phyloP scores from a whole-genome alignment of 73 alveolate species.

The Symbiodinium pilosum region DNA sequence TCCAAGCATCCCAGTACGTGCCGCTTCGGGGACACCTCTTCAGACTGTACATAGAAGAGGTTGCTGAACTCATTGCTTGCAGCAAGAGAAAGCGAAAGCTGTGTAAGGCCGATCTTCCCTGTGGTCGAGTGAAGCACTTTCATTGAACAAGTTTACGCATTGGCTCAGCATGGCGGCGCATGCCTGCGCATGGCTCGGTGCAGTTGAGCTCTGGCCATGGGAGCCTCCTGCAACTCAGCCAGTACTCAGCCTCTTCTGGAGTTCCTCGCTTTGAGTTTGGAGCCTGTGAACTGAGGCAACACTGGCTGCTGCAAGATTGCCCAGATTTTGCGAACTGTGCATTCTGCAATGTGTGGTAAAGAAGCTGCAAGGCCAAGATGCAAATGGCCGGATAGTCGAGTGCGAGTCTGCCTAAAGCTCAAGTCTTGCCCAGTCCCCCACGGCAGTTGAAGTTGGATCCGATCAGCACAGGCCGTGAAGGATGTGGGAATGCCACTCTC shows the following conservation, averaged over 20 bases:
- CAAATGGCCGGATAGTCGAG: neutral
- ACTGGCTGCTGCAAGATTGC: neutral
- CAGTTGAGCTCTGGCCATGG: neutral
- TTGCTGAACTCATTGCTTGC: too few relatives aligned
- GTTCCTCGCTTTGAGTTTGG: neutral
- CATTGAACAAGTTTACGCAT: too few relatives aligned
- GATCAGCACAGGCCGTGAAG: constrained; percentile 12
- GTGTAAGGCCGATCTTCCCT: too few relatives aligned
- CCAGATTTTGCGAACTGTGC: neutral
- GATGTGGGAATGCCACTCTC: constrained; percentile 89
- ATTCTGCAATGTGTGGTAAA: neutral
- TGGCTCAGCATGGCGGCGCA: too few relatives aligned
- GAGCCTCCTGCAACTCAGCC: neutral
- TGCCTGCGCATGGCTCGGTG: too few relatives aligned
- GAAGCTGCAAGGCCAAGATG: neutral
- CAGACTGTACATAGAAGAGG: too few relatives aligned
- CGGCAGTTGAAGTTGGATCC: neutral
- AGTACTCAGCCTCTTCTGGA: neutral
- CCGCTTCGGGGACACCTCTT: too few relatives aligned
- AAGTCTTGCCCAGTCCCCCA: neutral
- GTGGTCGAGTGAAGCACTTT: too few relatives aligned
- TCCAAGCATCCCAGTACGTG: too few relatives aligned
- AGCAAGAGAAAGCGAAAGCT: too few relatives aligned
- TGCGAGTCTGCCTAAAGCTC: neutral
- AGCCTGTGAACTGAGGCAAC: neutral